Evolutionary conservation across 1,139 yeast species (phyloP).

Genomic region (Candida glucosophila): DNA sequence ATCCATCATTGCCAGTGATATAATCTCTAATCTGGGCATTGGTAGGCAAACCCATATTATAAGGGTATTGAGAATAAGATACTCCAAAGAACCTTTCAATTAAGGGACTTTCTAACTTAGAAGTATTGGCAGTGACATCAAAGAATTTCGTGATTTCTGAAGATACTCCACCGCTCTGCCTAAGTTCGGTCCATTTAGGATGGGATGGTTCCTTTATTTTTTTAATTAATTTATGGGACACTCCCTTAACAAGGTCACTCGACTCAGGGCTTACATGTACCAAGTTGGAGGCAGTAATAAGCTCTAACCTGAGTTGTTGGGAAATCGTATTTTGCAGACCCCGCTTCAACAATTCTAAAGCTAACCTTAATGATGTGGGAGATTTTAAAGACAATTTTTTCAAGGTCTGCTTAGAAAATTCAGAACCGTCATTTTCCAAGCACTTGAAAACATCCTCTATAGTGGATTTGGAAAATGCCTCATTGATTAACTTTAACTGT

Average conservation of each 20-base stretch:
- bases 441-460: conserved; percentile 56
- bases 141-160: conserved; percentile 15
- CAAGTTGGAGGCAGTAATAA: conserved; percentile 70
- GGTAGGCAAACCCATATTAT: conserved; percentile 72
- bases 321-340: conserved; percentile 54
- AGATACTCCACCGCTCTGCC: conserved; percentile 11
- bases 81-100: conserved; percentile 39
- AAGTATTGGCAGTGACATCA: conserved; percentile 16
- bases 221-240: conserved; percentile 58
- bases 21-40: conserved; percentile 49
- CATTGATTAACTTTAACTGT: conserved; percentile 56
- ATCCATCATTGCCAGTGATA: conserved; percentile 58
- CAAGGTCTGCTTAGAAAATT: conserved; percentile 57
- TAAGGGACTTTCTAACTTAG: conserved; percentile 27
- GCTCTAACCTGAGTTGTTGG: conserved; percentile 64
- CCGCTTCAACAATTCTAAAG: conserved; percentile 59
- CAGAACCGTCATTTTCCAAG: conserved; percentile 47
- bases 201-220: conserved; percentile 46
- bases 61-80: conserved; percentile 61
- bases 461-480: conserved; percentile 51
- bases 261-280: conserved; percentile 47
- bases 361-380: conserved; percentile 70
- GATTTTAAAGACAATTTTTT: conserved; percentile 56
- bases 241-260: conserved; percentile 69
- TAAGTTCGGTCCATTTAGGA: conserved; percentile 41